Base-by-base conservation (phyloP, 768 basidiomycete species). In the Macrolepiota dolichaula region DNA sequence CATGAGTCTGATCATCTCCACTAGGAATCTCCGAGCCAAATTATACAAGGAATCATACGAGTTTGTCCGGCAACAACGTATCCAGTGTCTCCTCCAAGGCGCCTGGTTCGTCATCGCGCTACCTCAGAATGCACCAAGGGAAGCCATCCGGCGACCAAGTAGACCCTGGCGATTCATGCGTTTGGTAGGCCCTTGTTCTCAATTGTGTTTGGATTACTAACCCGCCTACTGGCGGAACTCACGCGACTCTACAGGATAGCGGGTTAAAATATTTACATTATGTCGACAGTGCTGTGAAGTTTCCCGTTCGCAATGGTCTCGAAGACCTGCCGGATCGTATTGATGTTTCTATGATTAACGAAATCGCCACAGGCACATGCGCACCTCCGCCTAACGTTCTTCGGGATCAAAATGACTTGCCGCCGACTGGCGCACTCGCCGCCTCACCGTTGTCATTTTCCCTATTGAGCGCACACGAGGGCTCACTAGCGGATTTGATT, bases 71-170 rank as follows among this genome's bases (percentile, higher is more conserved):
- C 88, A 91, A 70, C 94, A 97, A 72, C 82, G 94, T 56, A 88
- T 95, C 68, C 88, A 92, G 64, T 96, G 94, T 68, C 73, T 97
- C 40, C 76, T 93, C 50, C 89, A 94, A 70, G 94, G 94, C 35
- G 90, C 92, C 22, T 97, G 94, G 94, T 96, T 97, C 72, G 84
- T 92, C 64, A 94, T 89, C 67, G 93, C 87, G 1, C 74, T 89
- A 40, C 85, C 87, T 0, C 73, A 79, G 44, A 74, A 75, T 6
- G 71, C 81, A 22, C 80, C 81, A 13, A 80, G 84, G 51, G 85
- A 86, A 25, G 74, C 77, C 17, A 68, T 78, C 49, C 82, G 85
- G 51, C 80, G 87, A 46, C 85, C 86, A 1, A 81, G 73, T 29
- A 79, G 85, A 40, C 86, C 85, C 2, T 96, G 94, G 94, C 80